Conservation (phyloP, 805 yeast species). For the Blastobotrys robertii region DNA sequence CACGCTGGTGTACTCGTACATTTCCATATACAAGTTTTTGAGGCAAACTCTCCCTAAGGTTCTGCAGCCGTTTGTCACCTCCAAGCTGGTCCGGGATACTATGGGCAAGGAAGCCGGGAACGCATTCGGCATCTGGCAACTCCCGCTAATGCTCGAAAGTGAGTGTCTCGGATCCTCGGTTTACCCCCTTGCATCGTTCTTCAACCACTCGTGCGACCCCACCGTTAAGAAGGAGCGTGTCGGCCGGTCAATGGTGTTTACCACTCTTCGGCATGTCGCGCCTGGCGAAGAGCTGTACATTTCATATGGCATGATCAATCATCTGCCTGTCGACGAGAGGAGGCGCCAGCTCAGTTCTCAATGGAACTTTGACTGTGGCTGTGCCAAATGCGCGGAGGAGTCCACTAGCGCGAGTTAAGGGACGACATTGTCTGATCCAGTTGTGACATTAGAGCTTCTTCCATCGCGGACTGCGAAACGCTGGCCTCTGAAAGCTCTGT, state of each 20-base stretch:
- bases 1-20: conserved; percentile 37
- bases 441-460: conserved; percentile 23
- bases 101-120: conserved; percentile 55
- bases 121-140: conserved; percentile 63
- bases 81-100: conserved; percentile 34
- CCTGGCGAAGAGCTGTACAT: conserved; percentile 46
- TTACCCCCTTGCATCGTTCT: conserved; percentile 54
- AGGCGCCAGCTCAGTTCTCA: conserved; percentile 34
- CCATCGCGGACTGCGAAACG: conserved; percentile 26
- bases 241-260: conserved; percentile 34
- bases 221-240: conserved; percentile 39
- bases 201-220: conserved; percentile 58
- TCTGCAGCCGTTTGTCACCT: conserved; percentile 30
- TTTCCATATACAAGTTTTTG: conserved; percentile 39
- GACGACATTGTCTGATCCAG: background rate
- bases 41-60: conserved; percentile 29
- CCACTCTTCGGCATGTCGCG: conserved; percentile 31
- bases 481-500: conserved; percentile 18
- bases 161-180: conserved; percentile 54
- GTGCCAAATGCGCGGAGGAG: conserved; percentile 33
- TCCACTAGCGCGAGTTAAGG: no score
- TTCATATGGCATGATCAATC: conserved; percentile 45
- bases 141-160: conserved; percentile 25
- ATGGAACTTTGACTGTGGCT: conserved; percentile 54
- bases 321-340: conserved; percentile 34